These are phyloP conservation scores for Geum urbanum DNA, from an alignment of 306 rosid genomes.

Conservation along the genomic window DNA sequence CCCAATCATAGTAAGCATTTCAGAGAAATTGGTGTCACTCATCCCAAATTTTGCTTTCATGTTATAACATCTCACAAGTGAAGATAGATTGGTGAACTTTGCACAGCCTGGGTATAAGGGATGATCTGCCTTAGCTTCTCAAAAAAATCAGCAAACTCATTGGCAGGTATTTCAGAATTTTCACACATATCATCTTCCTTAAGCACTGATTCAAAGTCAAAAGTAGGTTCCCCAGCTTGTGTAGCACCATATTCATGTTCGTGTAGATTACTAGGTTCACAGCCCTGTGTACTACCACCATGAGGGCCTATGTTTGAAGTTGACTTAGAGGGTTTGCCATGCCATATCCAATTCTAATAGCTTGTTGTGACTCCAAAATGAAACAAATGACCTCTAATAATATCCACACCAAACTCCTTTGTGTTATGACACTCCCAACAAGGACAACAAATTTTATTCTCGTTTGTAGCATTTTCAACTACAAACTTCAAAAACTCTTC, in stretches of 20 bases:
- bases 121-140: not conserved
- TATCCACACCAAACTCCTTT: not conserved
- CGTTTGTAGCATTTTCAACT: not conserved
- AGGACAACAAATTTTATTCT: not conserved
- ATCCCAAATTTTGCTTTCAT: not conserved
- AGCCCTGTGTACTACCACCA: not conserved
- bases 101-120: not conserved
- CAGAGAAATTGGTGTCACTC: not conserved
- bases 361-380: not conserved
- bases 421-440: not conserved
- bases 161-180: not conserved
- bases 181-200: not conserved
- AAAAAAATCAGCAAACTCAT: not conserved
- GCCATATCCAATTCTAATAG: not conserved
- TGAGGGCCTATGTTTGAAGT: not conserved
- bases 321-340: not conserved
- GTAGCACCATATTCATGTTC: not conserved
- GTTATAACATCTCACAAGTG: not conserved
- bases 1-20: not conserved
- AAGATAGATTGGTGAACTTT: not conserved
- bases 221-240: not conserved
- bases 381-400: not conserved
- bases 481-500: not conserved
- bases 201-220: not conserved
- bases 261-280: not conserved